Conservation (phyloP, 192 early-diverging fungal species). For the Backusella tuberculispora region DNA sequence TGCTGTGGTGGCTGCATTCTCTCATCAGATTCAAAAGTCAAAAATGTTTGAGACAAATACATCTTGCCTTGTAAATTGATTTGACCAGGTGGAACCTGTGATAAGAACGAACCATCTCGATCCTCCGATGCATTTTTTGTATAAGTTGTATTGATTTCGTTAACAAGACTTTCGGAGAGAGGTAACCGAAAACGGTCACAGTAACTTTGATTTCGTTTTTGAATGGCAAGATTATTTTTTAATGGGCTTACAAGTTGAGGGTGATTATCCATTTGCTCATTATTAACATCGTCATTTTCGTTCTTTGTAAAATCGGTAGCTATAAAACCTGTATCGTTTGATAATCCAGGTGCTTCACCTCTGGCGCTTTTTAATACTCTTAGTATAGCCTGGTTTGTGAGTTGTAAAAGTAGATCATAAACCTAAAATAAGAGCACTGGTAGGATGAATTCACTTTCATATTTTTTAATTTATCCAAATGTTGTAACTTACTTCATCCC, state of each 20-base stretch:
- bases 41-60: constrained; percentile 86
- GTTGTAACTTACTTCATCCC: constrained; percentile 28
- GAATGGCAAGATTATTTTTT: constrained; percentile 66
- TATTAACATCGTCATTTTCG: not conserved
- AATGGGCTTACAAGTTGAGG: constrained; percentile 49
- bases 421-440: too few species aligned
- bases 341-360: constrained; percentile 65
- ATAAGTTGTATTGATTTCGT: constrained; percentile 52
- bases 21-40: constrained; percentile 78
- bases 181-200: constrained; percentile 81
- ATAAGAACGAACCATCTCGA: not conserved
- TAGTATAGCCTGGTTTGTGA: constrained; percentile 87
- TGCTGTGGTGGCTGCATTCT: constrained; percentile 51
- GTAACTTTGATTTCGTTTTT: constrained; percentile 80
- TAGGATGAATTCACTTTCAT: too few species aligned
- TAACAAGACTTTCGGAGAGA: constrained; percentile 69
- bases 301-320: not conserved
- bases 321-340: constrained; percentile 19
- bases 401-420: constrained; percentile 91
- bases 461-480: not conserved
- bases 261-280: too few species aligned
- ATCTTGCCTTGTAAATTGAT: constrained; percentile 57
- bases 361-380: constrained; percentile 79
- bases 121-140: not conserved
- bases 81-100: constrained; percentile 16